Conservation (phyloP, 805 yeast genomes). For the Yarrowia bubula region DNA sequence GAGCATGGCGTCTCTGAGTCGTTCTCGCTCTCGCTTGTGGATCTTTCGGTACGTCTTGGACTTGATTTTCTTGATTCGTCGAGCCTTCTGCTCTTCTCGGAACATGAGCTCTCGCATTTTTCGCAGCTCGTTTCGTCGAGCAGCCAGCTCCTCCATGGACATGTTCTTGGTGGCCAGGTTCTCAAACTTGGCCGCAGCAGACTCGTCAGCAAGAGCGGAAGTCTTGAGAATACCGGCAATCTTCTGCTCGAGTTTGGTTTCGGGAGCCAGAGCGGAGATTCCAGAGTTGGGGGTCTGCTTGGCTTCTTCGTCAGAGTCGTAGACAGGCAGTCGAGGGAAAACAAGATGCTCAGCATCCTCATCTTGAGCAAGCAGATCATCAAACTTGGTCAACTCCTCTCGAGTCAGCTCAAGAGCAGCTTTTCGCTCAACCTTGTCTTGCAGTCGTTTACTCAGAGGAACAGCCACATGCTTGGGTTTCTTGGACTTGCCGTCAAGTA, state of each 20-base stretch:
- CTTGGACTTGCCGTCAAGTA: constrained; percentile 40
- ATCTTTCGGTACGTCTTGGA: constrained; percentile 85
- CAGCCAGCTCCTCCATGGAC: constrained; percentile 72
- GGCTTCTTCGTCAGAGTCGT: constrained; percentile 36
- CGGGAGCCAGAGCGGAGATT: constrained; percentile 46
- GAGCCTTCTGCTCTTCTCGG: constrained; percentile 88
- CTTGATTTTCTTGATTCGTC: constrained; percentile 89
- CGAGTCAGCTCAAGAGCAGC: constrained; percentile 90
- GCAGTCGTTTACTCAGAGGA: constrained; percentile 84
- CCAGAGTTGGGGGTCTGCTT: constrained; percentile 56
- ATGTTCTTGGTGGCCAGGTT: constrained; percentile 79
- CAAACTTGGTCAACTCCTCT: constrained; percentile 85
- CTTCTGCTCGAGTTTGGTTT: constrained; percentile 60
- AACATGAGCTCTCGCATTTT: constrained; percentile 95
- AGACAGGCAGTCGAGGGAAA: constrained; percentile 60
- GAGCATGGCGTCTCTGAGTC: constrained; percentile 65
- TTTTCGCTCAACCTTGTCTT: constrained; percentile 76
- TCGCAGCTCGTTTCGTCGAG: constrained; percentile 78
- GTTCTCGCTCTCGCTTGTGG: constrained; percentile 76
- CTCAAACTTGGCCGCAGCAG: constrained; percentile 79
- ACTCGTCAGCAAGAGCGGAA: constrained; percentile 69
- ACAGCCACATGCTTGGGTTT: constrained; percentile 57
- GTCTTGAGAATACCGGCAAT: constrained; percentile 59
- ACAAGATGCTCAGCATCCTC: constrained; percentile 80
- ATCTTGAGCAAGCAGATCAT: constrained; percentile 72